Percentiles rank a stretch among this genome's conserved stretches.
phyloP scores from a whole-genome alignment of 768 basidiomycete genomes.

The Suillus clintonianus region DNA sequence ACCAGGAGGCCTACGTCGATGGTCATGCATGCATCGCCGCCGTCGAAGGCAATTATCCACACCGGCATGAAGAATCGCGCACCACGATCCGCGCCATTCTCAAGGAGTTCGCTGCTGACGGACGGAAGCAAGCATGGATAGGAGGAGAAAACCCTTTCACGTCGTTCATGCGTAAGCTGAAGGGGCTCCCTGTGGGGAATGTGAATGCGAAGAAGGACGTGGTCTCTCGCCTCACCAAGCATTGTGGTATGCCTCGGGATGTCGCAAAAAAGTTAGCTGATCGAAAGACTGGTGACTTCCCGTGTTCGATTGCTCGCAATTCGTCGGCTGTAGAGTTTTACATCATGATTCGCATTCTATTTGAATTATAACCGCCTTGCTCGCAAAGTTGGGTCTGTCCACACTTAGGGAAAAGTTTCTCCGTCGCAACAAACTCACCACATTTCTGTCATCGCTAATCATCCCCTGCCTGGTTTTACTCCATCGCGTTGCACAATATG shows the following conservation, averaged over 20 bases:
- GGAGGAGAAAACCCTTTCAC: conserved; percentile 10
- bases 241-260: conserved; percentile 25
- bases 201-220: conserved; percentile 25
- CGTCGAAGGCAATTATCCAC: conserved; percentile 15
- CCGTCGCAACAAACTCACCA: no score
- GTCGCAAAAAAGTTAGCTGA: conserved; percentile 21
- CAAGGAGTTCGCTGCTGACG: conserved; percentile 22
- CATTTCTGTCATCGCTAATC: no score
- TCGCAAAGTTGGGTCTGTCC: no score
- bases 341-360: no score
- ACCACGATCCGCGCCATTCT: conserved; percentile 21
- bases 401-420: no score
- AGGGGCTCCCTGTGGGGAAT: conserved; percentile 15
- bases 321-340: no score
- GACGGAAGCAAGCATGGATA: conserved; percentile 26
- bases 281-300: neutral
- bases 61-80: conserved; percentile 30
- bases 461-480: no score
- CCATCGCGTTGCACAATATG: no score
- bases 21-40: conserved; percentile 46
- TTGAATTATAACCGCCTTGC: no score
- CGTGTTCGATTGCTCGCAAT: neutral
- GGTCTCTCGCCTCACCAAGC: conserved; percentile 23
- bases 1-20: conserved; percentile 26
- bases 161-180: conserved; percentile 16